These are phyloP conservation scores for Micractinium sp. DNA, from an alignment of 139 green algal species.

Conservation along the genomic window DNA sequence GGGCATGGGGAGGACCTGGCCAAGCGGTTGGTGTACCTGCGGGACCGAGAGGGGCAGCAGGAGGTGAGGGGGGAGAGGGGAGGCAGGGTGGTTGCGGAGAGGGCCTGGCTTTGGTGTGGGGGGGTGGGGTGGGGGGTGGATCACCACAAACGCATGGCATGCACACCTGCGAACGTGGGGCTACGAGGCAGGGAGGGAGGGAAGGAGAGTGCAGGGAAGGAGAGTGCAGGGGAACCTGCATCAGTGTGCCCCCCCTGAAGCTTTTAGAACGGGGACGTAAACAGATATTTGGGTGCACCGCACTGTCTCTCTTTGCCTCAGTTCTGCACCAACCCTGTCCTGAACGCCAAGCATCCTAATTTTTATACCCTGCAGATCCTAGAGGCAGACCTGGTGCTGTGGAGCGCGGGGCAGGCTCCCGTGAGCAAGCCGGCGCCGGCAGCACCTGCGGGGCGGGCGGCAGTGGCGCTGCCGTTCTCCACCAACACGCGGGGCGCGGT, in stretches of 20 bases:
- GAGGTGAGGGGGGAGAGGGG: constrained; percentile 26
- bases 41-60: constrained; percentile 37
- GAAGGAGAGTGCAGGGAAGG: no score
- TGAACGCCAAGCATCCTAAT: background rate
- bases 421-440: constrained; percentile 24
- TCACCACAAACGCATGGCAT: no score
- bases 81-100: background rate
- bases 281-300: no score
- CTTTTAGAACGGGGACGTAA: no score
- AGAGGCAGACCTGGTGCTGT: constrained; percentile 83
- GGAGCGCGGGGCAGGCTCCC: constrained; percentile 84
- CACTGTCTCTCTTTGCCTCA: no score
- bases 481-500: constrained; percentile 61
- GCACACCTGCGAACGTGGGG: background rate
- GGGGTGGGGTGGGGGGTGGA: no score
- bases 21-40: constrained; percentile 51
- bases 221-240: no score
- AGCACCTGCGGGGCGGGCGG: background rate
- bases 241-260: no score
- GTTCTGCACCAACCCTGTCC: no score
- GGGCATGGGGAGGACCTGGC: background rate
- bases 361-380: constrained; percentile 31
- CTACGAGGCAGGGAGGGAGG: background rate
- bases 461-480: constrained; percentile 73
- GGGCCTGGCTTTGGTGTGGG: background rate